Base-by-base conservation (phyloP, 495 filamentous ascomycete genomes). In the Immersiella caudata region DNA sequence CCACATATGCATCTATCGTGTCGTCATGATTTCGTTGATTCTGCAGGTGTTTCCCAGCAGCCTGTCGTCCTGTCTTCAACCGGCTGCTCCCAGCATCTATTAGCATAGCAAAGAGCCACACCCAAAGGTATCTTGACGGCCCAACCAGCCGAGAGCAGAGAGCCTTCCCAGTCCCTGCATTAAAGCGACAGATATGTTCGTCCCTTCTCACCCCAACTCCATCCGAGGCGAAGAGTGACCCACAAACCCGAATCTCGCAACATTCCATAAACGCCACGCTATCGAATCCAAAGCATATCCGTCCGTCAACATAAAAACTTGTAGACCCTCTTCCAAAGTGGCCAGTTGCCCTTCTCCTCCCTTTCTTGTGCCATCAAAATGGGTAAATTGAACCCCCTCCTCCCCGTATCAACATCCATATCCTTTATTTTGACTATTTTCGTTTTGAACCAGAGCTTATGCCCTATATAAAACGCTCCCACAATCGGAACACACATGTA, bases 401-500 rank as follows among this genome's bases (percentile, higher is more conserved):
- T 84, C n/a, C 95, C 95, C 9, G 93, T 97, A 33, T 87, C 82
- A 64, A 99, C 75, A 78, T 99, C 95, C 87, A 97, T 96, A 55
- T 94, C 86, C 22, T 79, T 77, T 6, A 82, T 72, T 33, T 84
- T 79, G 20, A 97, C 81, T 60, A 92, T 82, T 2, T 83, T 81
- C 5, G 94, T 97, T 62, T 79, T 81, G 74, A 87, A 92, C 68
- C 79, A 89, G n/a, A 95, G 6, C 81, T 97, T 96, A 73, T 97
- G 95, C 0, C 78, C 81, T 35, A 96, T 67, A 72, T 93, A 98
- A 73, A 86, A 93, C 9, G 83, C 61, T 5, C 93, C 67, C 40
- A 97, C 91, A 59, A 98, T 87, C 0, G 95, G 95, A 0, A 87
- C 88, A 16, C 92, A 91, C n/a, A 97, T 80, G 73, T 93, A 99